Percentiles rank a stretch among this genome's conserved stretches.
phyloP scores from a whole-genome alignment of 1,284 basidiomycete genomes.

The Stereum hirsutum region DNA sequence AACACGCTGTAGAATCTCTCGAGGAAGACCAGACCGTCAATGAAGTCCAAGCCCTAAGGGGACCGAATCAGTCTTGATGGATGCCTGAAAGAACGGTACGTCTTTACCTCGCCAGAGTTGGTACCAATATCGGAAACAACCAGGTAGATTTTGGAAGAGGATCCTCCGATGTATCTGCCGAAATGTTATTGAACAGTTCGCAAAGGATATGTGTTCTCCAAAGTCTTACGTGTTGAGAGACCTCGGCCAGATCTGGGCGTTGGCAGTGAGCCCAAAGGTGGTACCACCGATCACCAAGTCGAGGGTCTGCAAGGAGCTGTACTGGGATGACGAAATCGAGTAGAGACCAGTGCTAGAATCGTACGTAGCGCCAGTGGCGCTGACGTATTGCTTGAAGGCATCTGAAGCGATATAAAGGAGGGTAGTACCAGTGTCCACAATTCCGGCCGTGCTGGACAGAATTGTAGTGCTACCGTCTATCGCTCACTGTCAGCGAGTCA shows the following conservation, averaged over 20 bases:
- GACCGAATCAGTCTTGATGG: too few relatives aligned
- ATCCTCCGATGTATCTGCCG: constrained; percentile 40
- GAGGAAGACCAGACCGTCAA: constrained; percentile 42
- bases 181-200: too few relatives aligned
- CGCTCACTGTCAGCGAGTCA: too few relatives aligned
- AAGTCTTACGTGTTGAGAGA: constrained; percentile 27
- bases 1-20: constrained; percentile 24
- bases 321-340: constrained; percentile 25
- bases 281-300: constrained; percentile 29
- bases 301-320: constrained; percentile 27
- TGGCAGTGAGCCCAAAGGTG: constrained; percentile 30
- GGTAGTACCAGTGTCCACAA: constrained; percentile 51
- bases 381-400: constrained; percentile 22
- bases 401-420: constrained; percentile 29
- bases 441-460: constrained; percentile 40
- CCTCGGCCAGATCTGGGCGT: constrained; percentile 42
- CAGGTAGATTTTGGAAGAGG: constrained; percentile 32
- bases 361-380: constrained; percentile 25
- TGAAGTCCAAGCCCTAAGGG: constrained; percentile 28
- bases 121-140: constrained; percentile 26
- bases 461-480: constrained; percentile 40
- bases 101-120: constrained; percentile 19
- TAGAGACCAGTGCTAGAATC: constrained; percentile 31
- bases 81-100: constrained; percentile 16
- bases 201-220: too few relatives aligned